Base-by-base conservation (phyloP, 306 rosid species). In the Trifolium dubium region DNA sequence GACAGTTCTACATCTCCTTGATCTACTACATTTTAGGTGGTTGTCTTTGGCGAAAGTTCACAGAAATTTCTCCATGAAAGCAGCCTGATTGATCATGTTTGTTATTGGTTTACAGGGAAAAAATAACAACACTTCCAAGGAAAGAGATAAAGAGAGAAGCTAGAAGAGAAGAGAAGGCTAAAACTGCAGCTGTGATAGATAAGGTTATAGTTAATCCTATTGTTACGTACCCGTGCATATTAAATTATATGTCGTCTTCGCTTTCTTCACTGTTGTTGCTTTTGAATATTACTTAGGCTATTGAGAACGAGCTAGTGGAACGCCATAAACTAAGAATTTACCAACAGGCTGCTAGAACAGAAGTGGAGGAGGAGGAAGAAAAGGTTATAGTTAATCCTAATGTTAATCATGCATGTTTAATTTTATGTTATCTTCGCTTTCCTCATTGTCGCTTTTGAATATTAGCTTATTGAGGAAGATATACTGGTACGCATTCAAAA, bases 81-180 rank as follows among this genome's bases (percentile, higher is more conserved):
- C 29, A 53, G 43, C 56, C 53, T 62, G 46, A 23, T 75, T 65
- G 40, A 64, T 78, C 50, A 69, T 68, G 51, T 74, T 23, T 30
- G 17, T 60, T 44, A 44, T 12, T 50, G 29, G 17, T 8, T 47
- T 53, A 55, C 82, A 93, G 98, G 87, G 97, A 93, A 89, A 89
- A 88, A 80, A 88, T 89, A 79, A 83, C 84, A 92, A 91, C 97
- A 3, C 72, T 82, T 8, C 98, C 98, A 59, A 89, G 97, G 71
- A 93, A 93, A 75, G 85, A 90, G 82, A 88, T 30, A 73, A 93
- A 88, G 86, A 90, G 96, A 83, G 96, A 90, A 72, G 72, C 88
- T 79, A 88, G 97, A 85, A 90, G 98, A 87, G 87, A 91, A 78
- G 90, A 83, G 75, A 93, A 93, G 88, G 96, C 96, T 4, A 91